A percentile compares a stretch with the other conserved stretches of the same genome.
Conservation (phyloP, 257 asterid genomes). For the Nicotiana undulata region DNA sequence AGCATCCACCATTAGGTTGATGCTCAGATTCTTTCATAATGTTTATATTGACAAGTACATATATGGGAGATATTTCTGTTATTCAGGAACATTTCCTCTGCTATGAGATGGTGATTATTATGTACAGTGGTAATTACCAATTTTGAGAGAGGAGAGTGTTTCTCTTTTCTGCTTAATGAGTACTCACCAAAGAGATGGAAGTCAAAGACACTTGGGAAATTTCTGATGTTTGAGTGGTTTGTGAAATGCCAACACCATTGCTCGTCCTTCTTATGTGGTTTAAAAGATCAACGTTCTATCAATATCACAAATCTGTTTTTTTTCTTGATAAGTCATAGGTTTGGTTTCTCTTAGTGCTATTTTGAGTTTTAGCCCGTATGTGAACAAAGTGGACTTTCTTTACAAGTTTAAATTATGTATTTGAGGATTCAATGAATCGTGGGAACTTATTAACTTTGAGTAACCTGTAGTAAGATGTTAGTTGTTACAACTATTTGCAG, state of each 20-base stretch:
- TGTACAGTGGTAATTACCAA: neutral
- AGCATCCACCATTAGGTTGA: neutral
- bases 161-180: neutral
- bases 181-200: neutral
- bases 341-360: neutral
- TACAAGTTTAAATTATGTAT: neutral
- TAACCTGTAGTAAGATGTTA: neutral
- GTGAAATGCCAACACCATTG: neutral
- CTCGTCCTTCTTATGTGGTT: neutral
- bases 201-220: neutral
- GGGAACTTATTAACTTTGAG: neutral
- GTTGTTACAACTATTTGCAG: neutral
- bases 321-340: neutral
- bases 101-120: neutral
- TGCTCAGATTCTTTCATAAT: neutral
- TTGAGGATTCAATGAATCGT: neutral
- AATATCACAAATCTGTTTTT: neutral
- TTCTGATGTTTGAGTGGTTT: constrained; percentile 1
- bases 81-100: neutral
- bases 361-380: neutral
- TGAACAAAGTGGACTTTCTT: neutral
- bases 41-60: neutral
- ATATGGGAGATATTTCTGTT: neutral
- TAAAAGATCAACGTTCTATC: neutral
- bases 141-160: neutral